Evolutionary conservation across 371 early-diverging fungal species (phyloP).

Genomic region (Entomophthora muscae): DNA sequence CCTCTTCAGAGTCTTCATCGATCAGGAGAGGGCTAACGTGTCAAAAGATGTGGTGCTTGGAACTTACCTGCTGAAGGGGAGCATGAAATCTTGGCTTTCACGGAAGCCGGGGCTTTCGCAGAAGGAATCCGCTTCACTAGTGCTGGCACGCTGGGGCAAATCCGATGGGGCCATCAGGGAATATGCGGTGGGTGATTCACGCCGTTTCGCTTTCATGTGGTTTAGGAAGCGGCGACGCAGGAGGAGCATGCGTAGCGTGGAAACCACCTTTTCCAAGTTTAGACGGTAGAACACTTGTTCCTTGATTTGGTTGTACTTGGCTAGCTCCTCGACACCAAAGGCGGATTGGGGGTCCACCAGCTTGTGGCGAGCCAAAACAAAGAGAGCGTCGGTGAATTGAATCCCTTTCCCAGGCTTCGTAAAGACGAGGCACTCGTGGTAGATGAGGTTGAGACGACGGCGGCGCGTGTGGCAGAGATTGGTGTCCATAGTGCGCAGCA

Average conservation of each 20-base stretch:
- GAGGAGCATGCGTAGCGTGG: conserved; percentile 4
- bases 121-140: neutral
- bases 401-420: conserved; percentile 13
- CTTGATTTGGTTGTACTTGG: neutral
- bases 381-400: conserved; percentile 1
- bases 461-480: conserved; percentile 10
- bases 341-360: conserved; percentile 5
- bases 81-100: neutral
- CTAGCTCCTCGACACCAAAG: conserved; percentile 4
- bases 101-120: neutral
- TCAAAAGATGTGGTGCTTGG: neutral
- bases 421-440: conserved; percentile 15
- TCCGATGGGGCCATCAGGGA: neutral
- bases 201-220: neutral
- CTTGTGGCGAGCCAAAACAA: neutral
- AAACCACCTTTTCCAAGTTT: conserved; percentile 5
- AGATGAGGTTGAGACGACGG: conserved; percentile 15
- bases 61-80: neutral
- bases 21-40: neutral
- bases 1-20: neutral
- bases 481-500: conserved; percentile 13
- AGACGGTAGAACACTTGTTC: neutral
- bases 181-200: neutral
- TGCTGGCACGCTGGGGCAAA: neutral
- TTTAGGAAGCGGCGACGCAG: neutral